phyloP scores from a whole-genome alignment of 345 rosid species.

The Moricandia arvensis region DNA sequence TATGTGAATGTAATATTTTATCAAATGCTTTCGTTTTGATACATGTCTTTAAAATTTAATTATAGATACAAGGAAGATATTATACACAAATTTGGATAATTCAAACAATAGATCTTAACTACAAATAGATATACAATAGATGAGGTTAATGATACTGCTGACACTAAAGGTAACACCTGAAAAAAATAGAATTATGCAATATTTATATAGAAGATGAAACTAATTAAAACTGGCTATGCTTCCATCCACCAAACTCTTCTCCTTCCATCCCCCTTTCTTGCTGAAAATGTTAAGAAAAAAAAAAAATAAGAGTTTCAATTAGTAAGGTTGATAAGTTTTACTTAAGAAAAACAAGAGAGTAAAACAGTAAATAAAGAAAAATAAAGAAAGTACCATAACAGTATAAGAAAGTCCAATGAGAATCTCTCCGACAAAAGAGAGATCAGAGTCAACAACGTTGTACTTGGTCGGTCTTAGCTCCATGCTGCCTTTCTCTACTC shows the following conservation, averaged over 20 bases:
- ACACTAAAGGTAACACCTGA: slow-evolving; percentile 12
- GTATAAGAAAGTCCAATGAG: slow-evolving; percentile 58
- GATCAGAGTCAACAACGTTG: slow-evolving; percentile 47
- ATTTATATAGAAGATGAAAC: neutral
- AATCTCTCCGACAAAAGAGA: slow-evolving; percentile 64
- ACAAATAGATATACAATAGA: neutral
- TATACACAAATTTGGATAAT: neutral
- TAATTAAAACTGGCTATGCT: slow-evolving; percentile 42
- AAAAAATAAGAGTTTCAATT: neutral
- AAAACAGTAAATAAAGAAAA: neutral
- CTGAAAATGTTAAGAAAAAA: slow-evolving; percentile 31
- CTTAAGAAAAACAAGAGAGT: neutral
- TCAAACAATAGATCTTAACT: neutral
- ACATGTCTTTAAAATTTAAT: neutral
- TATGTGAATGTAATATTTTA: neutral
- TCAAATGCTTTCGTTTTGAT: neutral
- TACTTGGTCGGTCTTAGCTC: slow-evolving; percentile 60
- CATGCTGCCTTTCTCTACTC: slow-evolving; percentile 68
- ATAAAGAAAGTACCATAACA: slow-evolving; percentile 17
- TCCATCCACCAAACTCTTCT: slow-evolving; percentile 79
- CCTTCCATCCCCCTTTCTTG: slow-evolving; percentile 30
- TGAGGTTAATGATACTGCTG: slow-evolving; percentile 3
- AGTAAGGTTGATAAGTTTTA: neutral
- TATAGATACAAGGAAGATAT: slow-evolving; percentile 8
- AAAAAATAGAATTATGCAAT: neutral